Evolutionary conservation across 75 land plant species (phyloP).

Genomic region (Pseudotsuga menziesii): DNA sequence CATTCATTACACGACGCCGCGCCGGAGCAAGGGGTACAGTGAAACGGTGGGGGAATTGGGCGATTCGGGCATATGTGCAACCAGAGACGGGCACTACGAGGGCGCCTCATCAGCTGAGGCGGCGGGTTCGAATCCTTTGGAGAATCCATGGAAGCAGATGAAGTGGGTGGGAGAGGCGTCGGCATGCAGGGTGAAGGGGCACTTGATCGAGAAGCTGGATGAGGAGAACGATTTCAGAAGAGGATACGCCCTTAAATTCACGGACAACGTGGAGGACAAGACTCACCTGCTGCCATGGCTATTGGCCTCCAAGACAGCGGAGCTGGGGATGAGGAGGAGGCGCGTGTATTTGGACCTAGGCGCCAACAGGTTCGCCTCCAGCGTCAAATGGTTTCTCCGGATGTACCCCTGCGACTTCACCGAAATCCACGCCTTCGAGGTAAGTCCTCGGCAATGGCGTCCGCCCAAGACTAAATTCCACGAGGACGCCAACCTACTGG

Average conservation of each 20-base stretch:
- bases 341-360: constrained; percentile 24
- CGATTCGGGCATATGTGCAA: neutral
- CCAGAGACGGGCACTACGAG: constrained; percentile 2
- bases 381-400: constrained; percentile 31
- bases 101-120: neutral
- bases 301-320: neutral
- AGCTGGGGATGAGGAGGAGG: constrained; percentile 13
- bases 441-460: neutral
- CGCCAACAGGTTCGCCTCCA: constrained; percentile 28
- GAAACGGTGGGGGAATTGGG: neutral
- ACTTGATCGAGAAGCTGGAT: constrained; percentile 30
- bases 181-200: constrained; percentile 26
- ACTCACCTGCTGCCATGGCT: constrained; percentile 30
- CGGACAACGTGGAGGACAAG: constrained; percentile 26
- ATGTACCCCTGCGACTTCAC: constrained; percentile 46
- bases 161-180: constrained; percentile 34
- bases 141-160: constrained; percentile 34
- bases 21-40: neutral
- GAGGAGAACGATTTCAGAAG: constrained; percentile 23
- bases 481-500: constrained; percentile 15
- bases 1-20: neutral
- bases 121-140: neutral
- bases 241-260: constrained; percentile 22
- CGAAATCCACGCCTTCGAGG: constrained; percentile 38
- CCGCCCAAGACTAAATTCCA: constrained; percentile 8